Conservation (phyloP, 139 green algal genomes). For the Chlorokybus atmophyticus region DNA sequence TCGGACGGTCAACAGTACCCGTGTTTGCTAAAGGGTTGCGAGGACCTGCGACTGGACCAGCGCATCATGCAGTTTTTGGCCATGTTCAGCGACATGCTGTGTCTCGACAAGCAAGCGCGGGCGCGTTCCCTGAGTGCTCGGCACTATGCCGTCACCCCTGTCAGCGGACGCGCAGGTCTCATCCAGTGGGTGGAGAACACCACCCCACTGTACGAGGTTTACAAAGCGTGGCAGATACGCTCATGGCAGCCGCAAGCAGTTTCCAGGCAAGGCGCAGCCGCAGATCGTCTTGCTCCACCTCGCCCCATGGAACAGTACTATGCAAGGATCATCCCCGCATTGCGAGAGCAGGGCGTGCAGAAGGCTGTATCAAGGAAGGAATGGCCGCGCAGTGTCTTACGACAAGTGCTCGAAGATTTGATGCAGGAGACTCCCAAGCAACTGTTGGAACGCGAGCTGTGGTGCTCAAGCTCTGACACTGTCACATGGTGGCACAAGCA, state of each 20-base stretch:
- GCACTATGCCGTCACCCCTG: conserved; percentile 59
- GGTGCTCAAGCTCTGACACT: conserved; percentile 22
- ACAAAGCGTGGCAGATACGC: conserved; percentile 55
- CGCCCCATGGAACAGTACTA: conserved; percentile 36
- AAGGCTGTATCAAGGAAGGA: conserved; percentile 3
- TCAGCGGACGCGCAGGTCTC: conserved; percentile 54
- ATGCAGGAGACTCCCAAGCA: conserved; percentile 27
- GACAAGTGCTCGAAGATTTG: conserved; percentile 20
- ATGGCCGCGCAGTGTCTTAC: conserved; percentile 14
- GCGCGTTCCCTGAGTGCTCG: conserved; percentile 8
- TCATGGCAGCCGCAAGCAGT: background rate
- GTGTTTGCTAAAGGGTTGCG: conserved; percentile 76
- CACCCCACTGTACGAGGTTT: conserved; percentile 59
- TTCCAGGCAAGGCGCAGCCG: background rate
- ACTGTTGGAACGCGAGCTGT: conserved; percentile 47
- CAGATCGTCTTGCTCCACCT: background rate
- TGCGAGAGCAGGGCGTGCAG: background rate
- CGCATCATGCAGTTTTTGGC: conserved; percentile 49
- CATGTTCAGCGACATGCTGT: background rate
- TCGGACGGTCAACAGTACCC: conserved; percentile 48
- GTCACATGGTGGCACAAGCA: conserved; percentile 37
- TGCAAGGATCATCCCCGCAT: conserved; percentile 30
- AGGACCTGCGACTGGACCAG: conserved; percentile 75
- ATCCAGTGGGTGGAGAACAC: conserved; percentile 68
- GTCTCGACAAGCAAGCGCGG: background rate